phyloP scores from a whole-genome alignment of 176 grass and related monocot species.

The barley (Hordeum vulgare) region DNA sequence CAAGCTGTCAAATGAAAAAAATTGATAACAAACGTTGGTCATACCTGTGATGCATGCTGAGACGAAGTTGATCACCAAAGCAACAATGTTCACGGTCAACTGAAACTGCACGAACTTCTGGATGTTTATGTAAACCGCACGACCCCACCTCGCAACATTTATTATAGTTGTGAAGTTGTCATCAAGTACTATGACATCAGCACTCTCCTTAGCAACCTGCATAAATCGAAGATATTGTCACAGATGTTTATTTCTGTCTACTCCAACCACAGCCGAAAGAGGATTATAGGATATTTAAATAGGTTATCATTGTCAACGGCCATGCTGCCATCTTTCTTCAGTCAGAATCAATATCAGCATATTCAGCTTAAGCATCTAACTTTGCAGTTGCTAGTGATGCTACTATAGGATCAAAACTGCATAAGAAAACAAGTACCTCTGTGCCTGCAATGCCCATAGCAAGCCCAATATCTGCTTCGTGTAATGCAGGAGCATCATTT shows the following conservation, averaged over 20 bases:
- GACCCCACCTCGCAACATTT: slow-evolving; percentile 69
- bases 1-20: not conserved
- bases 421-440: slow-evolving; percentile 50
- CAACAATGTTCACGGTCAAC: slow-evolving; percentile 89
- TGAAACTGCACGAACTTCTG: slow-evolving; percentile 96
- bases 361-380: not conserved
- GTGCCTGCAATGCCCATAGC: slow-evolving; percentile 98
- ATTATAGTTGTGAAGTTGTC: slow-evolving; percentile 92
- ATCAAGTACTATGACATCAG: slow-evolving; percentile 78
- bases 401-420: slow-evolving; percentile 9
- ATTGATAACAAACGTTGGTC: not conserved
- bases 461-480: slow-evolving; percentile 95
- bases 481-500: slow-evolving; percentile 95
- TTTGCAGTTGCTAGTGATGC: not conserved
- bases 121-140: slow-evolving; percentile 89
- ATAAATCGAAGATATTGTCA: not conserved
- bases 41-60: slow-evolving; percentile 76
- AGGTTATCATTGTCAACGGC: not conserved
- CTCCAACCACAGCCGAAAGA: not conserved
- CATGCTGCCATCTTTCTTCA: not conserved
- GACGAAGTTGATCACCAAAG: slow-evolving; percentile 73
- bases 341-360: not conserved
- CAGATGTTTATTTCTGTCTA: not conserved
- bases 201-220: slow-evolving; percentile 91
- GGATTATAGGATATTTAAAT: not conserved